These are phyloP conservation scores for Ophiostoma australiae DNA, from an alignment of 2,329 filamentous ascomycete species.

Conservation along the genomic window DNA sequence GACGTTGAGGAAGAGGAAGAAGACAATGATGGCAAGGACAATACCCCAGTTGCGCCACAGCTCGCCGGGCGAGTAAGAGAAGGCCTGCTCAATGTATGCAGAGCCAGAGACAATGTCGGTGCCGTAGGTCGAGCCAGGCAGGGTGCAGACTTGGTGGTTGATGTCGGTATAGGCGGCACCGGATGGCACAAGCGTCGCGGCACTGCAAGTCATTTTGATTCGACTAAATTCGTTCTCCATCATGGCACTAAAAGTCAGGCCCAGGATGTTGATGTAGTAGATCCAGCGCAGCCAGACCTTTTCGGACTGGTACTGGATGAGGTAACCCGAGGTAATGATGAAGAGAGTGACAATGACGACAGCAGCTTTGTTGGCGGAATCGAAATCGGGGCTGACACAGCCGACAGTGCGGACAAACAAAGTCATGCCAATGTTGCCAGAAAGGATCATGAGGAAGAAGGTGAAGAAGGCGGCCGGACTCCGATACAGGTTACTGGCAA, in stretches of 20 bases:
- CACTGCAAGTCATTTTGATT: conserved; percentile 63
- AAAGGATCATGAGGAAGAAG: conserved; percentile 66
- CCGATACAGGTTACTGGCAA: conserved; percentile 66
- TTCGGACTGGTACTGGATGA: conserved; percentile 72
- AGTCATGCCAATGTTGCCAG: conserved; percentile 67
- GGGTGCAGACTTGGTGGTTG: conserved; percentile 73
- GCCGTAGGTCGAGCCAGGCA: conserved; percentile 65
- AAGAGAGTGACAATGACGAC: conserved; percentile 77
- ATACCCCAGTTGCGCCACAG: conserved; percentile 85
- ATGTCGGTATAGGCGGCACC: conserved; percentile 67
- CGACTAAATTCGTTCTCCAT: conserved; percentile 83
- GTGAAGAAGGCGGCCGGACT: conserved; percentile 73
- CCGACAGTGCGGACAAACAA: conserved; percentile 72
- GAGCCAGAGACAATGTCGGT: conserved; percentile 58
- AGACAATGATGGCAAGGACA: conserved; percentile 66
- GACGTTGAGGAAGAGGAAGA: conserved; percentile 71
- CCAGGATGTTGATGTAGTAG: conserved; percentile 69
- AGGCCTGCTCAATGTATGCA: conserved; percentile 64
- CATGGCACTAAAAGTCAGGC: conserved; percentile 68
- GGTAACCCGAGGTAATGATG: conserved; percentile 73
- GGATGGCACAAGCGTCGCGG: conserved; percentile 63
- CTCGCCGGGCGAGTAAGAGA: conserved; percentile 60
- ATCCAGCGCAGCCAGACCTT: conserved; percentile 78
- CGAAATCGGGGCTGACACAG: conserved; percentile 72
- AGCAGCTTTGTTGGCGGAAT: conserved; percentile 79